A percentile compares a stretch with the other conserved stretches of the same genome.
These are phyloP conservation scores for Alternaria gaisen DNA, from an alignment of 2,329 filamentous ascomycete species.

Conservation along the genomic window DNA sequence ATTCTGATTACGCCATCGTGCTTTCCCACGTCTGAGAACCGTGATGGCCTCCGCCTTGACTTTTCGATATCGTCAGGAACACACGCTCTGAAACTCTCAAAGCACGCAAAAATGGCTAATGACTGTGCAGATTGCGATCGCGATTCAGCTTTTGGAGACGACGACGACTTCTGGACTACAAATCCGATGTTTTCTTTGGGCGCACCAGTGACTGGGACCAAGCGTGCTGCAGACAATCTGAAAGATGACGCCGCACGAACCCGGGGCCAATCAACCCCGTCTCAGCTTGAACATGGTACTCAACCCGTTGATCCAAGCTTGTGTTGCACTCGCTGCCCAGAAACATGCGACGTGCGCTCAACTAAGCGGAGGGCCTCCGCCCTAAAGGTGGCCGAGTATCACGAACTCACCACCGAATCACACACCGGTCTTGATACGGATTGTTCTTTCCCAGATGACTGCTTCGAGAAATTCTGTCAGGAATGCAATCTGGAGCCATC, in stretches of 20 bases:
- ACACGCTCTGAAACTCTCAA: constrained; percentile 9
- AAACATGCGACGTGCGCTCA: constrained; percentile 34
- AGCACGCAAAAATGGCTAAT: constrained; percentile 40
- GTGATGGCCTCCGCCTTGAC: constrained; percentile 15
- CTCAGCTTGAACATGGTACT: constrained; percentile 10
- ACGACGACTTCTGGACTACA: constrained; percentile 35
- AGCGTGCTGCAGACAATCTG: constrained; percentile 40
- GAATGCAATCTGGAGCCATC: constrained; percentile 43
- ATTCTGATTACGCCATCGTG: constrained; percentile 6
- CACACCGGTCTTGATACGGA: constrained; percentile 28
- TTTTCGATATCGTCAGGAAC: constrained; percentile 10
- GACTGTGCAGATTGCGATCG: constrained; percentile 37
- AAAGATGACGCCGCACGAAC: constrained; percentile 24
- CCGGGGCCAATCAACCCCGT: constrained; percentile 7
- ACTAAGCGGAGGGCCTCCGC: constrained; percentile 46
- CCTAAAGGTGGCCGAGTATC: constrained; percentile 43
- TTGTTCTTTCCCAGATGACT: constrained; percentile 46
- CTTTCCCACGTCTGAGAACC: constrained; percentile 13
- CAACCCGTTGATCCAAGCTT: constrained; percentile 26
- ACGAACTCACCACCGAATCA: constrained; percentile 30
- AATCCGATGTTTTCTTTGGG: constrained; percentile 41
- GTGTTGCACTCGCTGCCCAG: constrained; percentile 38
- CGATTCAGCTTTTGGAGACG: constrained; percentile 45
- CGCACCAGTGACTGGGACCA: constrained; percentile 42
- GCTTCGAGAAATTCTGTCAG: constrained; percentile 49